Base-by-base conservation (phyloP, 495 filamentous ascomycete species). In the Trichoderma gamsii region DNA sequence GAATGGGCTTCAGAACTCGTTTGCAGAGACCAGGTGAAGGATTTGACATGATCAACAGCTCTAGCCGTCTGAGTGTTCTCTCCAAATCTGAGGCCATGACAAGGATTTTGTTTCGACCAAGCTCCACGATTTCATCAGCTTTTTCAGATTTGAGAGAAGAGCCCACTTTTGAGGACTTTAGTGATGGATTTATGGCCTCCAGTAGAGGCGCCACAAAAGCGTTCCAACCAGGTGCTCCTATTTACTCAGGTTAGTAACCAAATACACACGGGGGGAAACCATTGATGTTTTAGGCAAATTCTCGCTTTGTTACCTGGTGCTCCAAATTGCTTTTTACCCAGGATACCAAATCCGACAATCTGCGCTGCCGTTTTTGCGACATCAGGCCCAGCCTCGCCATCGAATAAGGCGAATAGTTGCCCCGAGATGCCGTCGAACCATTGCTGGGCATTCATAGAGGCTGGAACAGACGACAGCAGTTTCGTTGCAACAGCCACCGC, bases 21-120 rank as follows among this genome's bases (percentile, higher is more conserved):
- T 88, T 92, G 21, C 86, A 84, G n/a, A 95, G 78, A 1, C 87
- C 86, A 4, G 90, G 88, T 70, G 92, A 89, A 0, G 89, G 88
- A 75, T 91, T 89, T 13, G 90, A 87, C 32, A 85, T 76, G 2
- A 88, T 72, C 8, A 95, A 74, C 7, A 79, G 77, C 41, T 78
- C 79, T 8, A 95, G 70, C 18, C 90, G 84, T 23, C 80, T 76
- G 9, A 95, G 66, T 8, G 86, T 84, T 21, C 71, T 72, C 44
- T 71, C 72, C 12, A 88, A 70, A 8, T 84, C 80, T 29, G 71
- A 67, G 12, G 80, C 74, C 6, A 73, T 68, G 21, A 85, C 79
- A n/a, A 86, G 68, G 41, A 80, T 69, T 68, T 51, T 74, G 41
- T 78, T 71, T 72, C 71, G 76, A 52, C 71, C 78, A 21, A 82